A percentile compares a stretch with the other conserved stretches of the same genome.
Conservation (phyloP, 352 stramenopile species). For the Salisapilia sapeloensis region DNA sequence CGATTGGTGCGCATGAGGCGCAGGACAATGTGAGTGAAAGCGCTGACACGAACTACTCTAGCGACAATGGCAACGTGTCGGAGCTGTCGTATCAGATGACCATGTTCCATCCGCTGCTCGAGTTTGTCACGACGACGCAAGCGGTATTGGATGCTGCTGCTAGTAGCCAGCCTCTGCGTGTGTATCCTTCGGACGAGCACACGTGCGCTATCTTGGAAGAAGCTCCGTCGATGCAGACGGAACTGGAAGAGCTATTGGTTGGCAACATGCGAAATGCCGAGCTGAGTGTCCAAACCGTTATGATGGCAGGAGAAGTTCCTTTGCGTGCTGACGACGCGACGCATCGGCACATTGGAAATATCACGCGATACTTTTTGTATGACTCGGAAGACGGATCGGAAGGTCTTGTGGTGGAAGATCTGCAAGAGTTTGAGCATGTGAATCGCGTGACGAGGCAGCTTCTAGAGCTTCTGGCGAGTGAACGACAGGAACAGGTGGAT, state of each 20-base stretch:
- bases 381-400: slow-evolving; percentile 65
- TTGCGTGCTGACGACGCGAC: slow-evolving; percentile 50
- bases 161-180: slow-evolving; percentile 55
- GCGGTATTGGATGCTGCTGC: slow-evolving; percentile 67
- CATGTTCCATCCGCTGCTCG: slow-evolving; percentile 70
- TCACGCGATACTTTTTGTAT: slow-evolving; percentile 81
- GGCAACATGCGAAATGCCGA: slow-evolving; percentile 65
- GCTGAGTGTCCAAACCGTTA: slow-evolving; percentile 73
- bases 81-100: slow-evolving; percentile 72
- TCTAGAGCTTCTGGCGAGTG: slow-evolving; percentile 58
- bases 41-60: slow-evolving; percentile 4
- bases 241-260: slow-evolving; percentile 50
- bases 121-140: slow-evolving; percentile 78
- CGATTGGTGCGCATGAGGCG: slow-evolving; percentile 45
- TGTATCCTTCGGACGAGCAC: slow-evolving; percentile 63
- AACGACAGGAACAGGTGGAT: slow-evolving; percentile 65
- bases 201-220: slow-evolving; percentile 63
- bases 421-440: slow-evolving; percentile 59
- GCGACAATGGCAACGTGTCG: slow-evolving; percentile 3
- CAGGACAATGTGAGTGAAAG: slow-evolving; percentile 7
- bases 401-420: slow-evolving; percentile 68
- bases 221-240: slow-evolving; percentile 32
- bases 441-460: slow-evolving; percentile 73
- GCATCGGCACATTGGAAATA: slow-evolving; percentile 81
- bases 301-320: slow-evolving; percentile 66